These are phyloP conservation scores for Cladosporium sp. DNA, from an alignment of 2,329 filamentous ascomycete species.

Conservation along the genomic window DNA sequence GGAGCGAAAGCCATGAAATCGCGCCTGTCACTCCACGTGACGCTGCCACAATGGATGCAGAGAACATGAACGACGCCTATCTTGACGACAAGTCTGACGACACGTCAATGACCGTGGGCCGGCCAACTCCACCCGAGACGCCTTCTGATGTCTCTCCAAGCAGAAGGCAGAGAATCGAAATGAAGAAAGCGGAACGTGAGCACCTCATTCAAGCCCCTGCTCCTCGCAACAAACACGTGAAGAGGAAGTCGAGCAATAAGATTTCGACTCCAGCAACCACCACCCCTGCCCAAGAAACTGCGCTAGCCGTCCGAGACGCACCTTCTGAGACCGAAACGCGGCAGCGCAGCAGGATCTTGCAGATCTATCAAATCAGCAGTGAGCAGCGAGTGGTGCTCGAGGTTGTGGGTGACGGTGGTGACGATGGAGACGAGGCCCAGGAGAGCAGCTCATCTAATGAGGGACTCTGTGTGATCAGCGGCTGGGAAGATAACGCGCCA, in stretches of 20 bases:
- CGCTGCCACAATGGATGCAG: too few relatives aligned
- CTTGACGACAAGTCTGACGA: background rate
- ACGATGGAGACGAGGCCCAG: too few relatives aligned
- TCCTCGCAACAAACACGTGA: slow-evolving; percentile 5
- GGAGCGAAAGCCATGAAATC: too few relatives aligned
- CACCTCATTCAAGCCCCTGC: background rate
- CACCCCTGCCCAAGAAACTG: background rate
- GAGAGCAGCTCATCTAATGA: too few relatives aligned
- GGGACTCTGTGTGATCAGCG: too few relatives aligned
- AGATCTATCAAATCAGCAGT: background rate
- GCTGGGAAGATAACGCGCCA: too few relatives aligned
- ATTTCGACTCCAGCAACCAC: background rate
- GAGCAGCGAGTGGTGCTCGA: too few relatives aligned
- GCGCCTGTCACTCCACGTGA: too few relatives aligned
- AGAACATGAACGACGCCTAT: background rate
- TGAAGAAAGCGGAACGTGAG: background rate
- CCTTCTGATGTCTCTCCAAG: background rate
- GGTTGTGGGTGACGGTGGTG: too few relatives aligned
- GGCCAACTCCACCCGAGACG: background rate
- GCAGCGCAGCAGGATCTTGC: background rate
- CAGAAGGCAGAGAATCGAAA: background rate
- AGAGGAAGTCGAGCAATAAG: background rate
- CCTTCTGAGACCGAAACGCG: background rate
- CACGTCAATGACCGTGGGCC: slow-evolving; percentile 7
- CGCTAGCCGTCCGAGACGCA: background rate